These are phyloP conservation scores for Pichia gijzeniarum DNA, from an alignment of 805 yeast species.

Conservation along the genomic window DNA sequence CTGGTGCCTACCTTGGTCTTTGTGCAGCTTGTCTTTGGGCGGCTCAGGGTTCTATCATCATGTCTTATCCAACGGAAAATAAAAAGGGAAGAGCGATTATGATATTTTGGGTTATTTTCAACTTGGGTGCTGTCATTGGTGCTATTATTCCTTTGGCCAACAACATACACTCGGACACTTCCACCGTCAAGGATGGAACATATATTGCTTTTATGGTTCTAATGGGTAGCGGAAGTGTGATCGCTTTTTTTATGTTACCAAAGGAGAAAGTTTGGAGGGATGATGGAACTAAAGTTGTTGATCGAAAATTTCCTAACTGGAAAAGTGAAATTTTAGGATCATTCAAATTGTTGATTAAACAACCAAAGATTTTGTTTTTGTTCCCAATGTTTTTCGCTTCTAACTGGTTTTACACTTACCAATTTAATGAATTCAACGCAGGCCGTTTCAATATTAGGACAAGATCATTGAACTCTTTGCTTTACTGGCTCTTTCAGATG, in stretches of 20 bases:
- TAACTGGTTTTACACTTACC: constrained; percentile 63
- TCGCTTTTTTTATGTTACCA: constrained; percentile 45
- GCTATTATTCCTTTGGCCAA: constrained; percentile 50
- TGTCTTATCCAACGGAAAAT: constrained; percentile 51
- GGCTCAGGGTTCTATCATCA: constrained; percentile 50
- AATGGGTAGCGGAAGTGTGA: constrained; percentile 40
- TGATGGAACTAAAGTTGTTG: constrained; percentile 44
- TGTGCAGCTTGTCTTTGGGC: constrained; percentile 54
- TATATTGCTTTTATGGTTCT: constrained; percentile 48
- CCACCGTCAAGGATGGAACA: constrained; percentile 40
- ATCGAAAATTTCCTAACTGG: constrained; percentile 40
- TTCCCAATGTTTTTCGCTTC: constrained; percentile 61
- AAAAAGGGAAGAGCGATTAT: constrained; percentile 48
- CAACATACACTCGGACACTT: constrained; percentile 35
- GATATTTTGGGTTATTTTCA: constrained; percentile 55
- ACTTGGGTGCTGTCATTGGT: constrained; percentile 58
- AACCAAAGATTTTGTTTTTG: constrained; percentile 35
- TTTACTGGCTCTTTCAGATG: constrained; percentile 59
- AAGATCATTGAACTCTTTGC: constrained; percentile 52
- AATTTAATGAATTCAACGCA: constrained; percentile 52
- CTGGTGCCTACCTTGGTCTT: constrained; percentile 46
- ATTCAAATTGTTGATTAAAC: constrained; percentile 19
- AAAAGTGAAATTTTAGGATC: constrained; percentile 32
- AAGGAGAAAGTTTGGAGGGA: constrained; percentile 41
- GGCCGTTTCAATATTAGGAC: constrained; percentile 53